Base-by-base conservation (phyloP, 257 asterid species). In the Cordia subcordata region DNA sequence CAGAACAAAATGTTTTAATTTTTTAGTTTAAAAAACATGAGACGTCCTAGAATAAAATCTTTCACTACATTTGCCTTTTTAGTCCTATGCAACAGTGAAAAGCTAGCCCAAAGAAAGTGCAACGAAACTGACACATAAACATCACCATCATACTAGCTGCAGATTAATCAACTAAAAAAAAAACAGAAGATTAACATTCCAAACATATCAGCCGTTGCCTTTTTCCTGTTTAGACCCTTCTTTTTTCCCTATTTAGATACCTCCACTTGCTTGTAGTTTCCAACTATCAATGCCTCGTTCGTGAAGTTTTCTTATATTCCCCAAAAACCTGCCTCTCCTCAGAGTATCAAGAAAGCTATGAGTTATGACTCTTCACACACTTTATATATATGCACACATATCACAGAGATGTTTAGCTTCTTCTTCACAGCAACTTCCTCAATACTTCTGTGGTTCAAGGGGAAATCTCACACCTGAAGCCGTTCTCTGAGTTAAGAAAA, bases 251-350 rank as follows among this genome's bases (percentile, higher is more conserved):
- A 72, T 79, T 75, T 51, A 60, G 80, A 82, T 70, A 76, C 87
- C 79, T 74, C 73, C 52, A 49, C 71, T 85, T 80, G 90, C 96
- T 89, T 89, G 87, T 63, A 77, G 74, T 56, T 70, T 67, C 81
- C 64, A 79, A 63, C 84, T 73, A 80, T 66, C 66, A 42, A 74
- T 84, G 77, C 81, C 96, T 86, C 95, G 49, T 77, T 64, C 42
- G 83, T 71, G 49, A 89, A 86, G 95, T 84, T 73, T 85, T 70
- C 86, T 90, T 62, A 77, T 86, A 90, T 90, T 86, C 97, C 72
- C 68, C 80, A 72, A 76, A 71, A 84, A 79, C 74, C 72, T 61
- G 47, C 75, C 77, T 70, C 78, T 63, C 72, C 59, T 72, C 35
- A 18, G 53, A 77, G 55, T 67, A 68, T 71, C 96, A 88, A 88